Base-by-base conservation (phyloP, 2,329 filamentous ascomycete species). In the Sclerotinia sclerotiorum region DNA sequence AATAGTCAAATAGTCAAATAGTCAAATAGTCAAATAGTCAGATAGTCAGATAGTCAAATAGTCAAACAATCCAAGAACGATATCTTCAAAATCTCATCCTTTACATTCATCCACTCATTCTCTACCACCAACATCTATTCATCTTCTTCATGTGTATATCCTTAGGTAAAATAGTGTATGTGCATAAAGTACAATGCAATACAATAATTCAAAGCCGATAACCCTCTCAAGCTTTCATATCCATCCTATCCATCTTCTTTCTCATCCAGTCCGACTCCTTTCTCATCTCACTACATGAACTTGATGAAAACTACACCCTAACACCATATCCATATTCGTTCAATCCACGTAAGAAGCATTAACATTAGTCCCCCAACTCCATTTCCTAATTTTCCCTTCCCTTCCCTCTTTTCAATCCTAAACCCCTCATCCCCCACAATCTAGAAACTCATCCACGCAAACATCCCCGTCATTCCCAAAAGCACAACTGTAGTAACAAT, bases 401-500 rank as follows among this genome's bases (percentile, higher is more conserved):
- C 29, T 21, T 4, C 55, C 6, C n/a, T n/a, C n/a, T 35, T 4
- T 5, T 5, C n/a, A 17, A 17, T 13, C 35, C 39, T 13, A 13
- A 13, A 57, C 55, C 27, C 35, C 17, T 32, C 29, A 17, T n/a
- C 7, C 56, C n/a, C 32, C n/a, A 42, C 21, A 55, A 44, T n/a
- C 68, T 65, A 77, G 44, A 74, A 44, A 51, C 74, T 77, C 77
- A 80, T 80, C 75, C 77, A 79, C 2, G 73, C 74, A 73, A 79
- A 80, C 69, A 78, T 76, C 11, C 73, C 75, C 5, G 72, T 74
- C 10, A 75, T 72, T n/a, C 72, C 69, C 0, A 76, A 63, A 2
- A 78, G 58, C 27, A 76, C 24, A 24, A 80, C 17, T 1, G 80
- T 78, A 24, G 82, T 83, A 52, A 82, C 21, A 48, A 82, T 79